Conservation (phyloP, 305 asterid genomes). For the Coffea humblotiana region DNA sequence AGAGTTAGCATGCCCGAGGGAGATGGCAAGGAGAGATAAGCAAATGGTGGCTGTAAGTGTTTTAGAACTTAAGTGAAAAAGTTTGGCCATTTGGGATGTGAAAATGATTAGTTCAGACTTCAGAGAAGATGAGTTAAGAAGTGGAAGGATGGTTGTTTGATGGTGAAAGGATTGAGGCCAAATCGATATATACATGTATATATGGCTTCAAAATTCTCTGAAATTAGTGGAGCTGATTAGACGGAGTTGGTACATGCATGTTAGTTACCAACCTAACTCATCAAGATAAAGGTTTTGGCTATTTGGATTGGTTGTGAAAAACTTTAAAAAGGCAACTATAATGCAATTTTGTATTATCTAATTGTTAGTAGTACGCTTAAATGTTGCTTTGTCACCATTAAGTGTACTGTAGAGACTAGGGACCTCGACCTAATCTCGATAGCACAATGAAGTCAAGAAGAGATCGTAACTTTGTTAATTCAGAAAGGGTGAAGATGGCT, state of each 20-base stretch:
- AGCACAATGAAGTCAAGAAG: neutral
- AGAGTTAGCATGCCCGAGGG: slow-evolving; percentile 35
- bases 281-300: neutral
- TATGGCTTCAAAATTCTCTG: slow-evolving; percentile 22
- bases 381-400: neutral
- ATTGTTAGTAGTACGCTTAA: neutral
- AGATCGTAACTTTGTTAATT: neutral
- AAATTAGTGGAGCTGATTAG: slow-evolving; percentile 22
- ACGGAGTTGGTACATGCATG: slow-evolving; percentile 26
- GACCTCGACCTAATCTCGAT: neutral
- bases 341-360: neutral
- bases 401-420: neutral
- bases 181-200: slow-evolving; percentile 12
- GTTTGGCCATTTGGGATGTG: slow-evolving; percentile 43
- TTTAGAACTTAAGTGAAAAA: slow-evolving; percentile 18
- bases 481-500: neutral
- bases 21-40: slow-evolving; percentile 42
- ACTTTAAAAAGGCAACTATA: neutral
- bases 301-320: slow-evolving; percentile 16
- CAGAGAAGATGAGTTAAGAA: neutral
- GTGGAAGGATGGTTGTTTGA: slow-evolving; percentile 18
- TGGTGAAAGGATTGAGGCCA: slow-evolving; percentile 19
- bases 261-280: slow-evolving; percentile 16
- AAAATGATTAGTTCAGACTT: neutral
- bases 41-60: slow-evolving; percentile 30